Conservation (phyloP, 2,329 filamentous ascomycete species). For the Diaporthe humulicola region DNA sequence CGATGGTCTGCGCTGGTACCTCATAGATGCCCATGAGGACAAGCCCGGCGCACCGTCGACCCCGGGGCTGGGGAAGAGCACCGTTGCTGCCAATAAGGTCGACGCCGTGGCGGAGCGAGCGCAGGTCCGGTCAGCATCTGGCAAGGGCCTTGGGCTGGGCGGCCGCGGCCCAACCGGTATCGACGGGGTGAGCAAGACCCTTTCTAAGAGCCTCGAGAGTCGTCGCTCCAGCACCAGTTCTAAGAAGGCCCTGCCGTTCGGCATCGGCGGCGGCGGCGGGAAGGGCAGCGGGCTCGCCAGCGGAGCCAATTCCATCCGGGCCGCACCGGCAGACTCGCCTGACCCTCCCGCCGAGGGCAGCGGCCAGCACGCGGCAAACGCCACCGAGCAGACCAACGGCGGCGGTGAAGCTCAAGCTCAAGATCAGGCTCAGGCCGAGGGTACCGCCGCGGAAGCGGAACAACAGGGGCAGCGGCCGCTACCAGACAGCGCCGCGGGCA, state of each 20-base stretch:
- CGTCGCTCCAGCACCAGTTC: conserved; percentile 89
- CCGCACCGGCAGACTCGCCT: conserved; percentile 57
- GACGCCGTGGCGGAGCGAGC: conserved; percentile 83
- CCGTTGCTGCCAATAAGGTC: conserved; percentile 88
- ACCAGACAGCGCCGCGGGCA: conserved; percentile 43
- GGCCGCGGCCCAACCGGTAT: conserved; percentile 66
- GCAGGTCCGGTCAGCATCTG: conserved; percentile 56
- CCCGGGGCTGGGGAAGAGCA: conserved; percentile 90
- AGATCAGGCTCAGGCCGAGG: not conserved
- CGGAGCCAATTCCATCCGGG: conserved; percentile 71
- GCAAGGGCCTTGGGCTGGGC: conserved; percentile 55
- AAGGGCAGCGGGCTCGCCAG: conserved; percentile 68
- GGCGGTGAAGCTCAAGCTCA: conserved; percentile 10
- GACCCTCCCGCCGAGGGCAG: conserved; percentile 36
- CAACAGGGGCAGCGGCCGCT: conserved; percentile 41
- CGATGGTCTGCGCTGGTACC: conserved; percentile 94
- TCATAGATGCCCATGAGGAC: conserved; percentile 93
- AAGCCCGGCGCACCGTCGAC: conserved; percentile 93
- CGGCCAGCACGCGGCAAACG: conserved; percentile 47
- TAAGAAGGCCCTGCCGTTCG: conserved; percentile 77
- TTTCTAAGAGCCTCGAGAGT: conserved; percentile 91
- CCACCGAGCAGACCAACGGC: conserved; percentile 50
- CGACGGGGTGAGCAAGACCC: conserved; percentile 80
- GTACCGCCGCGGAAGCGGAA: conserved; percentile 13
- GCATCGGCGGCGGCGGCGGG: conserved; percentile 55